These are phyloP conservation scores for Salvia splendens DNA, from an alignment of 257 asterid species.

Conservation along the genomic window DNA sequence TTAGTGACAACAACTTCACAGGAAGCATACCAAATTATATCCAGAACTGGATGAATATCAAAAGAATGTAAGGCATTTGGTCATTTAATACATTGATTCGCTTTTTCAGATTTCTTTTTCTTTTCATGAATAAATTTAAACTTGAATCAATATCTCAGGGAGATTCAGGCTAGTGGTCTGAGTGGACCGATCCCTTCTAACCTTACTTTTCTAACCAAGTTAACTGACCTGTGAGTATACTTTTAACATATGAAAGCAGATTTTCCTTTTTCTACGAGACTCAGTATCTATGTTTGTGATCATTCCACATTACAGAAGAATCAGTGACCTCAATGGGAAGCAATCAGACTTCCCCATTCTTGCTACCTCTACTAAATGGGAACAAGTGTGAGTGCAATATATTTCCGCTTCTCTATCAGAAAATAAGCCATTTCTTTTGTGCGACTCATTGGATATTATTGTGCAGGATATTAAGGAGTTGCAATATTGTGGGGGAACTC, in stretches of 20 bases:
- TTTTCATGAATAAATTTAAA: not conserved
- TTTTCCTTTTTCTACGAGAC: not conserved
- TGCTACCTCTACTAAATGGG: slow-evolving; percentile 27
- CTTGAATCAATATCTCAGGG: slow-evolving; percentile 37
- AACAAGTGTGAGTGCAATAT: slow-evolving; percentile 48
- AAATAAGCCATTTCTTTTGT: not conserved
- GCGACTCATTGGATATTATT: slow-evolving; percentile 6
- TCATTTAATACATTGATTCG: not conserved
- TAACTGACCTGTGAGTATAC: slow-evolving; percentile 61
- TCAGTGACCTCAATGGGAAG: slow-evolving; percentile 63
- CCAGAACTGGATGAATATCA: slow-evolving; percentile 51
- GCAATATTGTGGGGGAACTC: slow-evolving; percentile 59
- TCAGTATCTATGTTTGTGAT: slow-evolving; percentile 13
- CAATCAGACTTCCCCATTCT: slow-evolving; percentile 55
- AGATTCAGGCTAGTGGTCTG: slow-evolving; percentile 69
- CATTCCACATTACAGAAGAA: slow-evolving; percentile 55
- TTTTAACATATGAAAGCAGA: not conserved
- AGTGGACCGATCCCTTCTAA: slow-evolving; percentile 63
- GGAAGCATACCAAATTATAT: slow-evolving; percentile 66
- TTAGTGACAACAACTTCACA: slow-evolving; percentile 54
- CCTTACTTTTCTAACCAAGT: slow-evolving; percentile 49
- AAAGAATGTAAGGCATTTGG: slow-evolving; percentile 39
- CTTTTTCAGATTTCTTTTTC: not conserved
- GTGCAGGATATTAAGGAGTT: slow-evolving; percentile 66
- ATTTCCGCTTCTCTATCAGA: not conserved